Conservation (phyloP, 2,329 filamentous ascomycete genomes). For the Trichoderma koningiopsis region DNA sequence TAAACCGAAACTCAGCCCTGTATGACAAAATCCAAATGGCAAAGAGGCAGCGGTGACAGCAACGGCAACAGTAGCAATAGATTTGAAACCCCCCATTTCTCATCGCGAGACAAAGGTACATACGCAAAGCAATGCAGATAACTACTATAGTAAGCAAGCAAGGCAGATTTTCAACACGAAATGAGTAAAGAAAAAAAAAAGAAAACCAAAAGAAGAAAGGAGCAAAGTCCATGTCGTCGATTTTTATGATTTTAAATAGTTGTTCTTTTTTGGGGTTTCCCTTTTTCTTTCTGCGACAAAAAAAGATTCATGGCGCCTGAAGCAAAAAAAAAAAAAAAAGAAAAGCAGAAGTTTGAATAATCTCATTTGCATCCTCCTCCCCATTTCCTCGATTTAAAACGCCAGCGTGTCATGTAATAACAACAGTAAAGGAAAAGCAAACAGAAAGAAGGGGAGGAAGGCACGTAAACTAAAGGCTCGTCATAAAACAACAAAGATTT, state of each 20-base stretch:
- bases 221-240: background rate
- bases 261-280: background rate
- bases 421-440: background rate
- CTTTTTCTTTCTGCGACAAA: background rate
- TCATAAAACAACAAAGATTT: constrained; percentile 11
- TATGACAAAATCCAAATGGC: background rate
- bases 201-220: background rate
- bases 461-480: constrained; percentile 9
- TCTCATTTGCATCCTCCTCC: constrained; percentile 15
- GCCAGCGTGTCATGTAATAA: constrained; percentile 22
- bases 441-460: background rate
- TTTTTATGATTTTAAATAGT: background rate
- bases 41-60: too few relatives aligned
- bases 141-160: background rate
- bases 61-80: background rate
- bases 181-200: background rate
- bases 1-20: background rate
- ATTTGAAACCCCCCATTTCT: background rate
- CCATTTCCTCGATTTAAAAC: constrained; percentile 19
- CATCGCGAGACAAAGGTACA: background rate
- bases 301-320: background rate
- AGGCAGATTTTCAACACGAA: background rate
- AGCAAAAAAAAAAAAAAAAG: background rate
- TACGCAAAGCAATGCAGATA: constrained; percentile 5
- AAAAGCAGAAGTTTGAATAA: background rate